Evolutionary conservation across 306 rosid species (phyloP).

Genomic region (Rosa rugosa): DNA sequence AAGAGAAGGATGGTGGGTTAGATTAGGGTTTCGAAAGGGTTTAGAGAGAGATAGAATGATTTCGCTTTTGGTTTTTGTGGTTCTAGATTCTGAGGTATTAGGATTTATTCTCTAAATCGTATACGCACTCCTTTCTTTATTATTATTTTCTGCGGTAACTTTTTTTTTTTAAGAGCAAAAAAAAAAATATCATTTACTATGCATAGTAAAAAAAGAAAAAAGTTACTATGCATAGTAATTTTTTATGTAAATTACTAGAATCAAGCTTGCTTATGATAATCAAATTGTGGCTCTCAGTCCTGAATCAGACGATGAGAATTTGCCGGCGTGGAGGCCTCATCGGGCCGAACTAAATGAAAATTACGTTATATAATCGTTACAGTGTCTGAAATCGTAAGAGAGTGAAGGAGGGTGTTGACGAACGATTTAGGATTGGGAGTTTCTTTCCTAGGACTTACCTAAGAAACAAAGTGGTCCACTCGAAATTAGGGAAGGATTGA

Average conservation of each 20-base stretch:
- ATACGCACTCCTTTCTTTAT: background rate
- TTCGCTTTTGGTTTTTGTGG: constrained; percentile 10
- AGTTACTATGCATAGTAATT: too few species aligned
- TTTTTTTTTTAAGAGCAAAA: background rate
- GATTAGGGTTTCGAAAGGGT: constrained; percentile 47
- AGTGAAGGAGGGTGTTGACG: too few species aligned
- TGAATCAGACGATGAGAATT: too few species aligned
- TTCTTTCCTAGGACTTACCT: too few species aligned
- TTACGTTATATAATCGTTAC: too few species aligned
- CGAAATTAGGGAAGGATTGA: background rate
- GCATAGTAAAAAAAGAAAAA: background rate
- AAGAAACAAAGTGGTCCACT: too few species aligned
- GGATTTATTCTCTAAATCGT: background rate
- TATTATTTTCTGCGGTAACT: background rate
- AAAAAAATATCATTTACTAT: background rate
- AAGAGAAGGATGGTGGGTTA: background rate
- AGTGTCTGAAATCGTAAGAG: too few species aligned
- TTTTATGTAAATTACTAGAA: background rate
- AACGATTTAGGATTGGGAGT: too few species aligned
- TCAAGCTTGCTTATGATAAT: too few species aligned
- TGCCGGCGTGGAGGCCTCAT: too few species aligned
- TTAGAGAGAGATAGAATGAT: constrained; percentile 19
- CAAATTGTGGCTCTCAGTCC: background rate
- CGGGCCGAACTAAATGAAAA: too few species aligned
- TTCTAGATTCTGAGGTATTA: background rate